Percentiles rank a stretch among this genome's conserved stretches.
phyloP scores from a whole-genome alignment of 1,139 yeast genomes.

The Candida pseudocylindracea region DNA sequence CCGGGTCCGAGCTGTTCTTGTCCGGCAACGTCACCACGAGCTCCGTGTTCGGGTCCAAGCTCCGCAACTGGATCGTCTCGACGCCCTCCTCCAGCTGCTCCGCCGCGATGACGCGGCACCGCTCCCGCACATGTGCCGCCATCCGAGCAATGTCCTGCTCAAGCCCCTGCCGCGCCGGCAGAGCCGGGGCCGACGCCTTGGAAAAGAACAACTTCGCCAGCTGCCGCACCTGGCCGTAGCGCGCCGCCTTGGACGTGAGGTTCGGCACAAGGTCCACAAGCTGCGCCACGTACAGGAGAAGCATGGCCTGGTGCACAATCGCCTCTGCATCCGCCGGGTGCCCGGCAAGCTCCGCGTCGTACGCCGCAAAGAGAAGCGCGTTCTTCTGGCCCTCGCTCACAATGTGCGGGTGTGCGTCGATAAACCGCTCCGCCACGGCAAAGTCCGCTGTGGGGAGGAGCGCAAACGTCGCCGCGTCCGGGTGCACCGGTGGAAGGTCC shows the following conservation, averaged over 20 bases:
- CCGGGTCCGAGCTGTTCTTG: constrained; percentile 5
- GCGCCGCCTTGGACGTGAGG: constrained; percentile 22
- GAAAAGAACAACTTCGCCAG: constrained; percentile 40
- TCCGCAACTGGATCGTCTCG: constrained; percentile 68
- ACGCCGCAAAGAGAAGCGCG: constrained; percentile 81
- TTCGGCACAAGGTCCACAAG: constrained; percentile 18
- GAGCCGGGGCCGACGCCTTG: constrained; percentile 27
- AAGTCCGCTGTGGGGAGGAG: constrained; percentile 28
- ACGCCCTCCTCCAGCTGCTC: constrained; percentile 32
- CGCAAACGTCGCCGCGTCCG: no score
- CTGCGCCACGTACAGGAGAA: constrained; percentile 58
- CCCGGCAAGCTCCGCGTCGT: constrained; percentile 55
- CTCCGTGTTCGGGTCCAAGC: constrained; percentile 69
- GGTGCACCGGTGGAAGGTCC: no score
- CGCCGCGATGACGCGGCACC: constrained; percentile 45
- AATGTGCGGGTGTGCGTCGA: constrained; percentile 37
- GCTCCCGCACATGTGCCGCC: constrained; percentile 40
- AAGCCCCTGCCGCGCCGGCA: constrained; percentile 48
- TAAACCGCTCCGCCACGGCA: constrained; percentile 29
- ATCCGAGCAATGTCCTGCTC: constrained; percentile 53
- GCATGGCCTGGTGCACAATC: constrained; percentile 57
- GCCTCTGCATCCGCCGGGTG: constrained; percentile 29
- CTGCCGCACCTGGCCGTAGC: no score
- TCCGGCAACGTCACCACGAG: constrained; percentile 54
- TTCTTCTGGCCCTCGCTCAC: constrained; percentile 76